These are phyloP conservation scores for Mortierella hygrophila DNA, from an alignment of 192 early-diverging fungal species.

Conservation along the genomic window DNA sequence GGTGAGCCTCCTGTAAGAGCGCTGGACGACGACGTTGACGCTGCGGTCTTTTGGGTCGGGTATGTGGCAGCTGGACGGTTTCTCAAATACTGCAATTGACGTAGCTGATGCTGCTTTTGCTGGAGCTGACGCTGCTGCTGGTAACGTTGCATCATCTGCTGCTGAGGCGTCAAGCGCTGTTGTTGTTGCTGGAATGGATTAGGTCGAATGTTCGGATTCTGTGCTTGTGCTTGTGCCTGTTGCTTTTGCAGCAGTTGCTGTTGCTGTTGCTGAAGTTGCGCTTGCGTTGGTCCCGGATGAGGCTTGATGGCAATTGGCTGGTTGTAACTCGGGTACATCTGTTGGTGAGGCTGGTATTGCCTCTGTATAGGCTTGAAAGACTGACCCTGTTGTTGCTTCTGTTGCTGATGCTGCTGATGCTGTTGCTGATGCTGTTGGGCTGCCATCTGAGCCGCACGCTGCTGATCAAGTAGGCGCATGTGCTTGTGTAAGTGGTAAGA, in stretches of 20 bases:
- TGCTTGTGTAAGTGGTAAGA: constrained; percentile 54
- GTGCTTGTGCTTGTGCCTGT: constrained; percentile 31
- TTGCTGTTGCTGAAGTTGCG: constrained; percentile 1
- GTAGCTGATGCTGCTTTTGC: constrained; percentile 42
- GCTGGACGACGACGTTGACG: neutral
- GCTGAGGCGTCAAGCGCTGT: constrained; percentile 30
- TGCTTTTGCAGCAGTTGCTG: constrained; percentile 24
- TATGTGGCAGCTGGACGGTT: constrained; percentile 10
- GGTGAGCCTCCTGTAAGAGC: neutral
- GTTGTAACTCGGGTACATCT: constrained; percentile 37
- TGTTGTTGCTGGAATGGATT: neutral
- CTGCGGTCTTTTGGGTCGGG: constrained; percentile 12
- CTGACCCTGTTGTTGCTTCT: neutral
- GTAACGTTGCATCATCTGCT: constrained; percentile 44
- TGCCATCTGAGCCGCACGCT: constrained; percentile 29
- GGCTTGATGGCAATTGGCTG: constrained; percentile 44
- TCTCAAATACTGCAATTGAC: constrained; percentile 41
- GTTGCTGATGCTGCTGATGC: constrained; percentile 26
- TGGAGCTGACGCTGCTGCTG: constrained; percentile 55
- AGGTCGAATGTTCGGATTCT: constrained; percentile 9
- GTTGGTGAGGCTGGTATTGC: constrained; percentile 52
- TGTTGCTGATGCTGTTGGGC: constrained; percentile 25
- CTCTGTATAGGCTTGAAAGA: constrained; percentile 22
- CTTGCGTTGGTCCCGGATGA: constrained; percentile 23
- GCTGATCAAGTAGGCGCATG: constrained; percentile 51